Evolutionary conservation across 331 rosid genomes (phyloP).

Genomic region (Saraca asoca): DNA sequence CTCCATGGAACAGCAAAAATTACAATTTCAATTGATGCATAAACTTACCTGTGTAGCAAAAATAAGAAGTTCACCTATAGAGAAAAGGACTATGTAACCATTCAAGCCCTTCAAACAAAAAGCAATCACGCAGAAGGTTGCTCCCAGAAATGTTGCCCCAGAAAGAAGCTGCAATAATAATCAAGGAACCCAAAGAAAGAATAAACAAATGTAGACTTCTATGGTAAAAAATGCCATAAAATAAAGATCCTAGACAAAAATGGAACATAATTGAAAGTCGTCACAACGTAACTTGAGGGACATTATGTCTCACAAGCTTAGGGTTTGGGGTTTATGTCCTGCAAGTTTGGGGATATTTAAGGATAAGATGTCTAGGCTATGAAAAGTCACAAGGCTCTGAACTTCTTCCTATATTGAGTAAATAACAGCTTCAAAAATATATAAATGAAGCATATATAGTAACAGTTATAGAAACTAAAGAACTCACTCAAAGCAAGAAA

Average conservation of each 20-base stretch:
- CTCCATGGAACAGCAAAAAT: constrained; percentile 17
- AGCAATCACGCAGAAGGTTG: constrained; percentile 77
- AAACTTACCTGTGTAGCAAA: constrained; percentile 81
- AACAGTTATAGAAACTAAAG: neutral
- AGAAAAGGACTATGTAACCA: constrained; percentile 63
- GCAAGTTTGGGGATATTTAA: neutral
- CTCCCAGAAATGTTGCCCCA: constrained; percentile 82
- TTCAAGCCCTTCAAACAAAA: constrained; percentile 67
- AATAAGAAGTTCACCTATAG: constrained; percentile 76
- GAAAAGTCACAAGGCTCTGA: constrained; percentile 7
- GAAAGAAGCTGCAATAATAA: constrained; percentile 72
- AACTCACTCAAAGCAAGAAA: neutral
- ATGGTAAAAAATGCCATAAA: constrained; percentile 21
- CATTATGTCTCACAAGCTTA: neutral
- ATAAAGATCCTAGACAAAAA: neutral
- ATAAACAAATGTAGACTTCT: neutral
- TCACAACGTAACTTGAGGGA: constrained; percentile 22
- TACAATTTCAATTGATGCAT: constrained; percentile 18
- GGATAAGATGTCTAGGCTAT: constrained; percentile 1
- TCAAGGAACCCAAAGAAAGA: constrained; percentile 23
- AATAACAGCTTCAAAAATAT: constrained; percentile 8
- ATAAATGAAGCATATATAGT: neutral
- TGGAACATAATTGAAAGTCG: constrained; percentile 19
- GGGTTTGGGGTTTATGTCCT: too few species aligned
- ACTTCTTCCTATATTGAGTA: neutral